Evolutionary conservation across 2,329 filamentous ascomycete genomes (phyloP).

Genomic region (Talaromyces sp.): DNA sequence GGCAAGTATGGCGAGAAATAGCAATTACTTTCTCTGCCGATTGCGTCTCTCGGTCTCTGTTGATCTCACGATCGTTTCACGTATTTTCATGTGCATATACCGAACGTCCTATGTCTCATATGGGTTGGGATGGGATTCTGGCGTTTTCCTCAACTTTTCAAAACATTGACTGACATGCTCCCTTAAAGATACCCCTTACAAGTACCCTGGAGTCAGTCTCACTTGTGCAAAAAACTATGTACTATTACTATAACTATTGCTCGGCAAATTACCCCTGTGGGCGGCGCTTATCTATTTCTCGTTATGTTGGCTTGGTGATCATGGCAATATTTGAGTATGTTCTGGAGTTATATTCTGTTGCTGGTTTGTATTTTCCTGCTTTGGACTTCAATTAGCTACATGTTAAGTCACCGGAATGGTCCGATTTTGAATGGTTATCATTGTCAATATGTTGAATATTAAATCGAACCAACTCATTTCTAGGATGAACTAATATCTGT

Average conservation of each 20-base stretch:
- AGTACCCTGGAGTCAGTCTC: conserved; percentile 2
- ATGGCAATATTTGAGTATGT: neutral
- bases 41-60: conserved; percentile 3
- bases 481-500: neutral
- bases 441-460: neutral
- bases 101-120: conserved; percentile 10
- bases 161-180: conserved; percentile 8
- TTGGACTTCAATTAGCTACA: neutral
- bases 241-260: neutral
- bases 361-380: neutral
- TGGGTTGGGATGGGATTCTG: conserved; percentile 9
- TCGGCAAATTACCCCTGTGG: neutral
- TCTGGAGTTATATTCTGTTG: neutral
- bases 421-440: neutral
- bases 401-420: neutral
- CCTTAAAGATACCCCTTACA: conserved; percentile 3
- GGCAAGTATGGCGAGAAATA: conserved; percentile 52
- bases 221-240: conserved; percentile 1
- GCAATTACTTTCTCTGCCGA: neutral
- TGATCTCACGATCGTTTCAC: conserved; percentile 19
- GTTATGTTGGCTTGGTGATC: neutral
- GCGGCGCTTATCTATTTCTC: neutral
- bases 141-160: conserved; percentile 7
- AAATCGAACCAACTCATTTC: neutral
- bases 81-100: conserved; percentile 22